A percentile compares a stretch with the other conserved stretches of the same genome.
phyloP scores from a whole-genome alignment of 225 moss, liverwort and hornwort species.

The Rhytidiadelphus loreus region DNA sequence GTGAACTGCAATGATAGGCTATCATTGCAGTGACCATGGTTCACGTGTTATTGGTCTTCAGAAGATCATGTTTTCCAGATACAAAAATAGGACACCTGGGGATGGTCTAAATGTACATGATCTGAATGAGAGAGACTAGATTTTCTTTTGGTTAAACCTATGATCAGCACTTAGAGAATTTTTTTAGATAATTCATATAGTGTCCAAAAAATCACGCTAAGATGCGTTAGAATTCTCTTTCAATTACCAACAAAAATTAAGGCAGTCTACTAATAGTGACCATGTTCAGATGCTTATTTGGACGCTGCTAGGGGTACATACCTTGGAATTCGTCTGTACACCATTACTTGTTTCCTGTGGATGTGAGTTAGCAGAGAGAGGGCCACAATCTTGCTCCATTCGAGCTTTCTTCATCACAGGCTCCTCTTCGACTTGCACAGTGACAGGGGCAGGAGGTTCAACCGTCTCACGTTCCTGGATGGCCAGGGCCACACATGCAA shows the following conservation, averaged over 20 bases:
- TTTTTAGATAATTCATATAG: neutral
- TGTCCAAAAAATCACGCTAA: neutral
- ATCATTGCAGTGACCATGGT: neutral
- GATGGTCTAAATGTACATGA: neutral
- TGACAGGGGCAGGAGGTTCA: neutral
- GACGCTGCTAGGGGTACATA: neutral
- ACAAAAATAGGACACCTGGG: neutral
- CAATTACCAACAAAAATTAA: neutral
- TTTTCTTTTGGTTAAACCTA: neutral
- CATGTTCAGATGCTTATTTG: neutral
- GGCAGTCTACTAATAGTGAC: neutral
- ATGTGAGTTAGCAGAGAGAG: neutral
- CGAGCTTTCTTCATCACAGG: conserved; percentile 28
- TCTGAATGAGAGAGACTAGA: neutral
- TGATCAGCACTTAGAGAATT: neutral
- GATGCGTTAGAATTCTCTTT: neutral
- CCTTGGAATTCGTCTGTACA: neutral
- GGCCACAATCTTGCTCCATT: neutral
- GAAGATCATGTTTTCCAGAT: neutral
- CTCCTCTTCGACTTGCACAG: conserved; percentile 4
- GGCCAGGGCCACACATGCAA: neutral
- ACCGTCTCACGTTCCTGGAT: neutral
- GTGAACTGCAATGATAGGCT: neutral
- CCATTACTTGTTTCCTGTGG: neutral
- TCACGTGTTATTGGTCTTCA: neutral